Base-by-base conservation (phyloP, 2,329 filamentous ascomycete genomes). In the Stemphylium beticola region DNA sequence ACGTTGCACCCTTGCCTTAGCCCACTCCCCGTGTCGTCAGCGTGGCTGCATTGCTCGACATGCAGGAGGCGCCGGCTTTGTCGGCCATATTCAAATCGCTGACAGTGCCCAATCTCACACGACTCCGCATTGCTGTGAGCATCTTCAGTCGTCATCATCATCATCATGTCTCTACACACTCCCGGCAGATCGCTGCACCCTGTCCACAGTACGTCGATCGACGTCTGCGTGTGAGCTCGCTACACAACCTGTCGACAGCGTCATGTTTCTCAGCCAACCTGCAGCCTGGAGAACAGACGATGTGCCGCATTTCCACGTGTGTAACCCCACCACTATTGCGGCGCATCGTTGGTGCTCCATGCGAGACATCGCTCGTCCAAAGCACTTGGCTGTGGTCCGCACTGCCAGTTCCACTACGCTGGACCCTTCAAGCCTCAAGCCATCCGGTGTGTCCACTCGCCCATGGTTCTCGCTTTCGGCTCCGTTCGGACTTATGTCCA, bases 1-100 rank as follows among this genome's bases (percentile, higher is more conserved):
- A 72, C 70, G 68, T 71, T 72, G 67, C 62, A 72, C 66, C 70
- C 70, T 70, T 64, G 68, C 66, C 48, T 67, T 40, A 42, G 29
- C 41, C 53, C 24, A 59, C 39, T 20, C 49, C 40, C 46, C 33
- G 48, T 46, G 43, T 54, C 39, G 51, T 62, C 60, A 65, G 56
- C 61, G 41, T 60, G 39, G 37, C 48, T 48, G 49, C 55, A 53
- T 50, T 44, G 41, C 49, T 49, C 34, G 49, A 31, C 41, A 39
- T 46, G 53, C 56, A 57, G 17, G 24, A 9, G 24, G 24, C 24
- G 24, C 10, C 26, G 26, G 26, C 26, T 29, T 45, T 14, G 42
- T 40, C 36, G 45, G 33, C 31, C 38, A 14, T 29, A 32, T 43
- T 49, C 33, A 15, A 26, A 41, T 39, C 36, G 36, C 41, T 53